phyloP scores from a whole-genome alignment of 2,329 filamentous ascomycete species.

The Paraphoma sp. region DNA sequence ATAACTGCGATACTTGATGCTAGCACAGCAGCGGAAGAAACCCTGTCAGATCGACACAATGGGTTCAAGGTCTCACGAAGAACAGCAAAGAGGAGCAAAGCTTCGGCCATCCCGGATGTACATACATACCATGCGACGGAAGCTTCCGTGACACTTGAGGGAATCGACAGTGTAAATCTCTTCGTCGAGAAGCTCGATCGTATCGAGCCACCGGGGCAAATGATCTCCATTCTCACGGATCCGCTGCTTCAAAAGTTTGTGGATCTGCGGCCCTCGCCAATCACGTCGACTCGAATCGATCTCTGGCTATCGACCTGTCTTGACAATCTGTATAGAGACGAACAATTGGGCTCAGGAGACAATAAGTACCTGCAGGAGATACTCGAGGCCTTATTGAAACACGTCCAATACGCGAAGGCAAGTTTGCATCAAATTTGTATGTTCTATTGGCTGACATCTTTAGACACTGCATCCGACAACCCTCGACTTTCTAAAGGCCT shows the following conservation, averaged over 20 bases:
- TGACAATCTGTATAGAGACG: conserved; percentile 42
- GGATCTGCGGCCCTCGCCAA: conserved; percentile 56
- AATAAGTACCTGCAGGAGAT: conserved; percentile 36
- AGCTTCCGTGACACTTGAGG: conserved; percentile 67
- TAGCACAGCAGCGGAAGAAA: conserved; percentile 51
- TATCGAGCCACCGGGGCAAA: conserved; percentile 81
- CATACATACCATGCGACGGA: conserved; percentile 77
- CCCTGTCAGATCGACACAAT: conserved; percentile 51
- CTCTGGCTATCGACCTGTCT: conserved; percentile 49
- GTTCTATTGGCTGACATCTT: conserved; percentile 7
- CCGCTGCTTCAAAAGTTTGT: conserved; percentile 79
- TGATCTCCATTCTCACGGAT: conserved; percentile 78
- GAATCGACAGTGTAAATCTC: conserved; percentile 73
- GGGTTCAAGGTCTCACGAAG: conserved; percentile 70
- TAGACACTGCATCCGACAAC: conserved; percentile 42
- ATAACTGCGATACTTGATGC: conserved; percentile 72
- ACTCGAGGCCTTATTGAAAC: conserved; percentile 39
- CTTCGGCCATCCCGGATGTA: conserved; percentile 66
- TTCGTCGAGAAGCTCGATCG: conserved; percentile 78
- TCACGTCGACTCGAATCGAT: conserved; percentile 36
- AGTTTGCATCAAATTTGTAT: background rate
- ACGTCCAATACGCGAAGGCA: conserved; percentile 47
- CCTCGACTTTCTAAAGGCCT: conserved; percentile 41
- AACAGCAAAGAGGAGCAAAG: conserved; percentile 57
- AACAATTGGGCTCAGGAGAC: conserved; percentile 19